A percentile compares a stretch with the other conserved stretches of the same genome.
Evolutionary conservation across 1,139 yeast genomes (phyloP).

Genomic region (Pneumocystis murina): DNA sequence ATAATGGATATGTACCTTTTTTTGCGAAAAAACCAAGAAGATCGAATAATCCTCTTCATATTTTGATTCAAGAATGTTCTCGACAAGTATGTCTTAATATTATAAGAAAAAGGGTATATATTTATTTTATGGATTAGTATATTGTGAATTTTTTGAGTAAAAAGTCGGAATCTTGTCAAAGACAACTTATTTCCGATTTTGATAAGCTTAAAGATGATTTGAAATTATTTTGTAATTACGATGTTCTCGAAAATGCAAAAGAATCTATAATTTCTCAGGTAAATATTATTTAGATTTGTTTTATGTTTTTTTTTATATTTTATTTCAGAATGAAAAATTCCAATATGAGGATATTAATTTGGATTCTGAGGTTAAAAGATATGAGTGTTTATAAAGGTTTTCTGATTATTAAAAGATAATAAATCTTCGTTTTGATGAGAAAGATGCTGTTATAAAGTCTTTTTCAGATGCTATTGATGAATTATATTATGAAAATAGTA

Average conservation of each 20-base stretch:
- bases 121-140: background rate
- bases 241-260: background rate
- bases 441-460: background rate
- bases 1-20: background rate
- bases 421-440: background rate
- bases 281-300: background rate
- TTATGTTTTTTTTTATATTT: background rate
- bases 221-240: background rate
- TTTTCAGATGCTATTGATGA: background rate
- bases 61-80: background rate
- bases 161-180: background rate
- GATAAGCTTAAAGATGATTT: background rate
- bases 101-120: background rate
- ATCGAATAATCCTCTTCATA: background rate
- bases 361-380: background rate
- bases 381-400: background rate
- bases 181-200: background rate
- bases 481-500: background rate
- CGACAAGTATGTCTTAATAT: background rate
- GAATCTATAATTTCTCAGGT: background rate
- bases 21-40: background rate
- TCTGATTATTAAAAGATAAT: background rate
- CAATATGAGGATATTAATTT: background rate
- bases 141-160: background rate
- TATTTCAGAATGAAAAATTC: background rate